Evolutionary conservation across 495 filamentous ascomycete species (phyloP), one percentile per base, ranked within the genome.

Genomic region (Podospora anserina): DNA sequence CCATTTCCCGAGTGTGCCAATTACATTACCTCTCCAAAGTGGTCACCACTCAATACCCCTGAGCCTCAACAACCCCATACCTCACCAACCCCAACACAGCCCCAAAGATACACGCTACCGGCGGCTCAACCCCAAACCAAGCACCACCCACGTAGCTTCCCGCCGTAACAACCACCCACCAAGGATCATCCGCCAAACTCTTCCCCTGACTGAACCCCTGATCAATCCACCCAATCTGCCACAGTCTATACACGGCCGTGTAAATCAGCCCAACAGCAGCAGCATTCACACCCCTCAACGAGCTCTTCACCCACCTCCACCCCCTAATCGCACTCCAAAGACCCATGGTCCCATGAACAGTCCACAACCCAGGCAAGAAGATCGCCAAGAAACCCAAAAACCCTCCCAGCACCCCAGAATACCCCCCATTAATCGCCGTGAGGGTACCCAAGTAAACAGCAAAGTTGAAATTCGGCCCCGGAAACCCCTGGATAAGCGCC

Each of bases 391-490:
- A 89, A 3, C 82, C 89, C 16, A 94, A 67, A 0, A 91, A 23
- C 0, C 91, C 90, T 4, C 78, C 79, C 1, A 71, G 72, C 0
- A 84, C 68, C 5, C 74, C 63, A 32, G 67, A 71, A 2, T 77
- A 63, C 0, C 76, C 75, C 15, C 55, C 65, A 6, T 76, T 75
- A 16, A 81, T 72, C 0, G 90, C 85, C 0, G 82, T 80, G 44
- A 94, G 79, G 4, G 84, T 77, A 28, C 92, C 91, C 15, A 94
- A 83, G 71, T 89, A 94, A 19, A 94, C 90, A 3, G 89, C 91
- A 72, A 94, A 94, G 76, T 94, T 96, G 85, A 94, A 94, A 76
- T 96, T 94, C 0, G 92, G 92, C 0, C 92, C 92, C 0, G 91
- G 92, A 71, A 94, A 93, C 1, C 91, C 87, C 76, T 96, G 92